Conservation (phyloP, 208 protist genomes). For the Leishmania guyanensis region DNA sequence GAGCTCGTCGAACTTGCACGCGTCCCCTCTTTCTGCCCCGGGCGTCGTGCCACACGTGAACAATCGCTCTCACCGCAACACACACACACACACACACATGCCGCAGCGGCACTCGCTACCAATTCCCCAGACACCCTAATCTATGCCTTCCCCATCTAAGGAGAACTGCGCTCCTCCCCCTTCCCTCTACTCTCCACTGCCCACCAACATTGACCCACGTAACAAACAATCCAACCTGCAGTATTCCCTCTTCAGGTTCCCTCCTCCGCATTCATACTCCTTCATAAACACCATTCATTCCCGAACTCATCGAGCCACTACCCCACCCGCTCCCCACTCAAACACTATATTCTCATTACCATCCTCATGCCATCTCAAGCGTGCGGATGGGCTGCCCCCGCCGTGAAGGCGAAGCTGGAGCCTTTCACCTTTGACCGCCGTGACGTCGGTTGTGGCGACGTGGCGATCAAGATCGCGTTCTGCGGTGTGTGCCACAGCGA, state of each 20-base stretch:
- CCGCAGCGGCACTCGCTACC: neutral
- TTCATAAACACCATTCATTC: neutral
- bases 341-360: neutral
- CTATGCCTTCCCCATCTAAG: neutral
- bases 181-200: neutral
- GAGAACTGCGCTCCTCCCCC: neutral
- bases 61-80: neutral
- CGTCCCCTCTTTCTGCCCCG: neutral
- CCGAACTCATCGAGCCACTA: neutral
- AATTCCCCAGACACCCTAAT: neutral
- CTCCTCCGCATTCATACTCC: neutral
- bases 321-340: neutral
- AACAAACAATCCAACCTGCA: neutral
- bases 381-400: constrained; percentile 44
- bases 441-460: constrained; percentile 51
- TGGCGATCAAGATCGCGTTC: constrained; percentile 63
- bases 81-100: neutral
- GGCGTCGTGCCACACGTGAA: neutral
- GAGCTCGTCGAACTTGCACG: neutral
- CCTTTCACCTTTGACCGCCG: constrained; percentile 57
- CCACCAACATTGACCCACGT: neutral
- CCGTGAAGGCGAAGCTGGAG: constrained; percentile 43
- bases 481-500: constrained; percentile 89
- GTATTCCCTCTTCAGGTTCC: neutral
- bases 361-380: constrained; percentile 52